Evolutionary conservation across 2,329 filamentous ascomycete genomes (phyloP), one percentile per base, ranked within the genome.

Genomic region (Chalara sp.): DNA sequence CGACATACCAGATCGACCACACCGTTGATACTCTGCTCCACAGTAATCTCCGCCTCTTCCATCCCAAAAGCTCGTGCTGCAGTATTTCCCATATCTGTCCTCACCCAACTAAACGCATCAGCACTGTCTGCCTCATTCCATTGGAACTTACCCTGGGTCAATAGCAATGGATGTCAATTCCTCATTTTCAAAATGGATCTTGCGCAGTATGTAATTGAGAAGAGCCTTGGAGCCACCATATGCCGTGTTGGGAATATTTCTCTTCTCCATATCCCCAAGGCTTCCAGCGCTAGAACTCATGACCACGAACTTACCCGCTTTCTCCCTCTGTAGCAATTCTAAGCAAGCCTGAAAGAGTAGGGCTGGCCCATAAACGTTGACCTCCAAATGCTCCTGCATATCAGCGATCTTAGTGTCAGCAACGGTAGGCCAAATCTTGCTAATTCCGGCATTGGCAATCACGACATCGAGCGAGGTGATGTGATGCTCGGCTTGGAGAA

Each of bases 371-470:
- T 64, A 50, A 1, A 65, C 59, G 48, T 69, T 69, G 11, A 58
- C 52, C 29, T 61, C 57, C 33, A 63, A 59, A 21, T 56, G 53
- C 11, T 50, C 51, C 10, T 54, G 45, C 47, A 68, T 52, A 30
- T 65, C 63, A 12, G 61, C 53, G 12, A 56, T 35, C 31, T 59
- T 63, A 42, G 66, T 58, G 6, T 65, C 60, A 21, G 67, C 66
- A 6, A 65, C 69, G 5, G 61, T 55, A 4, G 60, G 61, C 42
- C 50, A 58, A 7, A 52, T 29, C 32, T 56, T 54, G 32, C 62
- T 57, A 6, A 65, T 61, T 6, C 65, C 67, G 5, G 69, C 66
- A 55, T 70, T 71, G n/a, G 67, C 67, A 39, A 71, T 62, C 13
- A 70, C 60, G 37, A 67, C 52, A 50, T 70, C 68, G 30, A 71